A percentile compares a stretch with the other conserved stretches of the same genome.
Evolutionary conservation across 495 filamentous ascomycete genomes (phyloP).

Genomic region (Schizothecium vesticola): DNA sequence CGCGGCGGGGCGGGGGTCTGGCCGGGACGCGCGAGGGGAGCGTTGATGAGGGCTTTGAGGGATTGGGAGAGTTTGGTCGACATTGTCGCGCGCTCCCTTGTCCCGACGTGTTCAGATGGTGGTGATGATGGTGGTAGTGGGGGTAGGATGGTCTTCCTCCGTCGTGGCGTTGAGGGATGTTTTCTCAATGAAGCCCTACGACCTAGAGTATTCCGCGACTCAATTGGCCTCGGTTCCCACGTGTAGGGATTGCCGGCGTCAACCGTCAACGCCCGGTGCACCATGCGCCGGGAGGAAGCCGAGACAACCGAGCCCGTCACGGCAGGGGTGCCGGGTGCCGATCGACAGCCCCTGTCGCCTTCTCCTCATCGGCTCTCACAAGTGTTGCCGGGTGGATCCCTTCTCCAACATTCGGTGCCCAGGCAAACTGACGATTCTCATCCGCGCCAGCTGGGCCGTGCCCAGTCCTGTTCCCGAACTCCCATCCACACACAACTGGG

Average conservation of each 20-base stretch:
- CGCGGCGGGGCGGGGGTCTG: slow-evolving; percentile 57
- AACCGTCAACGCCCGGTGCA: background rate
- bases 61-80: slow-evolving; percentile 66
- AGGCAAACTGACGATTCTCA: background rate
- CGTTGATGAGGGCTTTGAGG: slow-evolving; percentile 68
- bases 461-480: background rate
- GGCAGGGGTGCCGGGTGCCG: background rate
- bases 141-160: background rate
- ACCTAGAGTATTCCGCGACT: too few species aligned
- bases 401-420: background rate
- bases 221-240: background rate
- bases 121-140: background rate
- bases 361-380: background rate
- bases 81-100: background rate
- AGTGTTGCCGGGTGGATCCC: background rate
- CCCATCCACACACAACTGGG: background rate
- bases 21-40: slow-evolving; percentile 59
- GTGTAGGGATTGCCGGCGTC: background rate
- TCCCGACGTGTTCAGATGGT: background rate
- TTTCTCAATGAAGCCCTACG: background rate
- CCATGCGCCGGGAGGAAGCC: background rate
- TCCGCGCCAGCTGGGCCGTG: background rate
- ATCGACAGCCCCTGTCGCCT: background rate
- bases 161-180: background rate
- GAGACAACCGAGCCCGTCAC: background rate